These are phyloP conservation scores for Annulohypoxylon stygium DNA, from an alignment of 495 filamentous ascomycete genomes.

Conservation along the genomic window DNA sequence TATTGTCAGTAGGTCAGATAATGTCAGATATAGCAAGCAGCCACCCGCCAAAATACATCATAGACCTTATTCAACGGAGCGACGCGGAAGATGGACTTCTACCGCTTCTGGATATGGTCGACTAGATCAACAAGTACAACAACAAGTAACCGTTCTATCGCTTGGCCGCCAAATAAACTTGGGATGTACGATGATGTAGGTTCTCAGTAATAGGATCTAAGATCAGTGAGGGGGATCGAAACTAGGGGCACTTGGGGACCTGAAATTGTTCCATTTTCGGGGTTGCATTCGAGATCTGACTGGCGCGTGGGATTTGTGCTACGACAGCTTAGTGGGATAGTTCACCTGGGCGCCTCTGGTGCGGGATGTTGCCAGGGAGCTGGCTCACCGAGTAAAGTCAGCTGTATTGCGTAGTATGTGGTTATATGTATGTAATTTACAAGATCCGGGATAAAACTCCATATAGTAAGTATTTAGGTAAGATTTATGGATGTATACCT, in stretches of 20 bases:
- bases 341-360: constrained; percentile 12
- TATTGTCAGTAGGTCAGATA: constrained; percentile 23
- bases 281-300: constrained; percentile 40
- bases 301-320: constrained; percentile 36
- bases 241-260: constrained; percentile 25
- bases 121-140: constrained; percentile 21
- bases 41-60: constrained; percentile 15
- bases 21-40: neutral
- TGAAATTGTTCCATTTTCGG: constrained; percentile 32
- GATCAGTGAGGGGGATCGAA: constrained; percentile 37
- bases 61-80: constrained; percentile 15
- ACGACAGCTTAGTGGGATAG: constrained; percentile 30
- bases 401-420: constrained; percentile 2
- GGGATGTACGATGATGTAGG: constrained; percentile 44
- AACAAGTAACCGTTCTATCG: neutral
- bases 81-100: constrained; percentile 19
- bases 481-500: neutral
- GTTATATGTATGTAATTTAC: constrained; percentile 8
- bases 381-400: constrained; percentile 20
- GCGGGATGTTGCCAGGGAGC: constrained; percentile 19
- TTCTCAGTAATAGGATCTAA: constrained; percentile 33
- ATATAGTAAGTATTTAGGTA: constrained; percentile 7
- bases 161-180: constrained; percentile 25
- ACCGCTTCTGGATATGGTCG: constrained; percentile 34
- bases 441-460: neutral